These are phyloP conservation scores for Phoma sp. DNA, from an alignment of 2,329 filamentous ascomycete species.

Conservation along the genomic window DNA sequence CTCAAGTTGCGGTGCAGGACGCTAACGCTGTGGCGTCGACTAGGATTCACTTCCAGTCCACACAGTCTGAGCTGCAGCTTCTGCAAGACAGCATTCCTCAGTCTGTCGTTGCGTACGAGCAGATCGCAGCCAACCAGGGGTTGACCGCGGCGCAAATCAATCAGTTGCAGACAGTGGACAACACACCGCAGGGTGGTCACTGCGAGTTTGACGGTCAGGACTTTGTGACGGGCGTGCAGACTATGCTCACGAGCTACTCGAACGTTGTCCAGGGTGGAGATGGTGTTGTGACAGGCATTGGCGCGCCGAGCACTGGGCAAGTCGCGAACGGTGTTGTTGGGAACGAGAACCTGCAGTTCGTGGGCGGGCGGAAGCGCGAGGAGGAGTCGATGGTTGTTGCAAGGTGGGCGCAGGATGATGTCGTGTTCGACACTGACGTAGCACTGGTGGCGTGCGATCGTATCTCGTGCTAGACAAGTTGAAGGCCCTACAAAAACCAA, in stretches of 20 bases:
- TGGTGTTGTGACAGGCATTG: slow-evolving; percentile 59
- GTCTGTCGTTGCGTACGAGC: slow-evolving; percentile 61
- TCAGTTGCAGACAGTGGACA: slow-evolving; percentile 64
- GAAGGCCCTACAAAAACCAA: not conserved
- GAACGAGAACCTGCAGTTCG: slow-evolving; percentile 57
- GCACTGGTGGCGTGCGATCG: slow-evolving; percentile 33
- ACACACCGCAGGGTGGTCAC: slow-evolving; percentile 63
- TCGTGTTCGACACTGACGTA: slow-evolving; percentile 32
- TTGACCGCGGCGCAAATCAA: slow-evolving; percentile 57
- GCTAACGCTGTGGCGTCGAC: slow-evolving; percentile 53
- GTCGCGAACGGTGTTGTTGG: slow-evolving; percentile 59
- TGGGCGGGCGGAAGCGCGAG: slow-evolving; percentile 35
- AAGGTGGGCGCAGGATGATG: slow-evolving; percentile 38
- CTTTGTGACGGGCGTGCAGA: slow-evolving; percentile 65
- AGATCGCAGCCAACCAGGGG: slow-evolving; percentile 55
- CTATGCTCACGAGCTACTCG: slow-evolving; percentile 62
- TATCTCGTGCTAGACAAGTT: slow-evolving; percentile 29
- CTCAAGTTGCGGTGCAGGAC: slow-evolving; percentile 61
- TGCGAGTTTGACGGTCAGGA: slow-evolving; percentile 64
- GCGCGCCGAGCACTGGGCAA: slow-evolving; percentile 51
- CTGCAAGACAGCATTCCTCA: slow-evolving; percentile 61
- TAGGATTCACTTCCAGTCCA: slow-evolving; percentile 65
- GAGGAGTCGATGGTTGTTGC: slow-evolving; percentile 37
- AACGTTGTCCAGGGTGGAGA: slow-evolving; percentile 62
- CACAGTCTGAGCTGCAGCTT: slow-evolving; percentile 58